Conservation (phyloP, 176 grass and related monocot genomes). For the Avena insularis region DNA sequence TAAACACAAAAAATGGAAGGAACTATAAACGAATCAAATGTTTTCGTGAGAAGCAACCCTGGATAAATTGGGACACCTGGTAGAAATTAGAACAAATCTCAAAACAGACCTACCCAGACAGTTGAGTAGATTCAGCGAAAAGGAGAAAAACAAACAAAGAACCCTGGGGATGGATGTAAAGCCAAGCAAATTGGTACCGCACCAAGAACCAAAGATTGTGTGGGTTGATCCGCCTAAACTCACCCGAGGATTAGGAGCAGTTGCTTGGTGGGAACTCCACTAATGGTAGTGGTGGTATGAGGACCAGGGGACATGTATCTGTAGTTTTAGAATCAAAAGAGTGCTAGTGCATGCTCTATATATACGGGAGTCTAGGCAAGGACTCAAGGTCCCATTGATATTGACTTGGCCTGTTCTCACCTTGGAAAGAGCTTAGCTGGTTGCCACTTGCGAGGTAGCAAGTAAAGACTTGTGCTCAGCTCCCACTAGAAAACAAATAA, state of each 20-base stretch:
- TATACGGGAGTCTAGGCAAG: background rate
- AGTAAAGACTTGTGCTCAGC: background rate
- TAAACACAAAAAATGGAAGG: background rate
- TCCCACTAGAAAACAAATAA: background rate
- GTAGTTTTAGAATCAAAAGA: background rate
- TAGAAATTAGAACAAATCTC: background rate
- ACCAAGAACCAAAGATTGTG: too few species aligned
- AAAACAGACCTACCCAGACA: background rate
- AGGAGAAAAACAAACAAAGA: conserved; percentile 9
- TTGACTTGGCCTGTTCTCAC: conserved; percentile 22
- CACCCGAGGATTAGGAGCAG: conserved; percentile 28
- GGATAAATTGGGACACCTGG: background rate
- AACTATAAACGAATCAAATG: background rate
- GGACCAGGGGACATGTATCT: background rate
- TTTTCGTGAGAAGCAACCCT: background rate
- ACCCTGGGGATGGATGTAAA: too few species aligned
- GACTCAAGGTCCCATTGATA: background rate
- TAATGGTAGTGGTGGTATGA: conserved; percentile 11
- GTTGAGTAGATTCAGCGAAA: conserved; percentile 30
- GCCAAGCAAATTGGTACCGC: too few species aligned
- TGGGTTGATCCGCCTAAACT: background rate
- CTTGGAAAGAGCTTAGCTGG: background rate
- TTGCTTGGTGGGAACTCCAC: background rate
- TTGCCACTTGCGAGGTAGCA: background rate
- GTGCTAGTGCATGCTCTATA: background rate